phyloP scores from a whole-genome alignment of 1,284 basidiomycete genomes.

The Bjerkandera adusta region DNA sequence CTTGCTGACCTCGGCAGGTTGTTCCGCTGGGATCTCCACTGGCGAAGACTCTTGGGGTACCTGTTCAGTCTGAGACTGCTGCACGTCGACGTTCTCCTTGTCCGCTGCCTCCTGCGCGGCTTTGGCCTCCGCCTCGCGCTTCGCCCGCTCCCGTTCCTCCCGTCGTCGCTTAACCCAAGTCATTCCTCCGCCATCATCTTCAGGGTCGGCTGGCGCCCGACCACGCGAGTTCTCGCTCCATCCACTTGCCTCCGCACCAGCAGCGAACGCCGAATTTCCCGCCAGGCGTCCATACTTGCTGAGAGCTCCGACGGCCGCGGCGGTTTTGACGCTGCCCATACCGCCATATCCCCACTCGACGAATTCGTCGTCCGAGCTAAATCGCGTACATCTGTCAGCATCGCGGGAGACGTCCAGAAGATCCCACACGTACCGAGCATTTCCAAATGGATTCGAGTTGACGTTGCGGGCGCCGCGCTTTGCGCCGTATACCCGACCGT shows the following conservation, averaged over 20 bases:
- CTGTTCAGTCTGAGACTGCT: constrained; percentile 9
- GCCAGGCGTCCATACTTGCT: constrained; percentile 23
- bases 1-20: constrained; percentile 4
- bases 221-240: constrained; percentile 20
- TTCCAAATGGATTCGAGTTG: constrained; percentile 31
- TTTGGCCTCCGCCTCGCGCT: constrained; percentile 16
- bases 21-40: constrained; percentile 7
- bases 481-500: constrained; percentile 74
- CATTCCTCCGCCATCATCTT: constrained; percentile 74
- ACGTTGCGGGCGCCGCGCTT: constrained; percentile 28
- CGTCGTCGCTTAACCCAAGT: constrained; percentile 63
- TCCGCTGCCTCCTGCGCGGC: constrained; percentile 16
- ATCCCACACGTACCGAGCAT: constrained; percentile 28
- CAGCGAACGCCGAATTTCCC: constrained; percentile 16
- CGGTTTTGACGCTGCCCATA: constrained; percentile 65
- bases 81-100: constrained; percentile 19
- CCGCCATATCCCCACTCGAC: constrained; percentile 87
- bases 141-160: constrained; percentile 43
- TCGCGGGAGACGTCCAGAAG: background rate
- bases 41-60: constrained; percentile 2
- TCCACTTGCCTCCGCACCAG: constrained; percentile 9
- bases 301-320: constrained; percentile 26
- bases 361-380: constrained; percentile 53
- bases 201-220: constrained; percentile 31
- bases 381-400: constrained; percentile 5